These are phyloP conservation scores for Neocatenulostroma microsporum DNA, from an alignment of 2,329 filamentous ascomycete genomes.

Conservation along the genomic window DNA sequence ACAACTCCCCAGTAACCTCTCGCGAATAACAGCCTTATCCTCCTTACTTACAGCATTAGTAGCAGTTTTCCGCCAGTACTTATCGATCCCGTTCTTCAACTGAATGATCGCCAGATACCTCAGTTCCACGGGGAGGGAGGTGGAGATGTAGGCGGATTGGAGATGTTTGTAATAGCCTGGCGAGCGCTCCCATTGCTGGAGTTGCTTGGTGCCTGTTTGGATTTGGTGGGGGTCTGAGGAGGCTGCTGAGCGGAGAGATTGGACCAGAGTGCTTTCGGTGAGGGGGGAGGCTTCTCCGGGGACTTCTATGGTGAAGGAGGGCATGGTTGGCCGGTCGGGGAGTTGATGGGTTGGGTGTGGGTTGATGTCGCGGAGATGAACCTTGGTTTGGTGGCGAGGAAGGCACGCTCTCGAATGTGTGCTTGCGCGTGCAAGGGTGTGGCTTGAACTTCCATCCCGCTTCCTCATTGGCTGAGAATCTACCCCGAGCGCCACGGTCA, in stretches of 20 bases:
- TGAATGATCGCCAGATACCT: conserved; percentile 89
- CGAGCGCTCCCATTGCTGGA: conserved; percentile 44
- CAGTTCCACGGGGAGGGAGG: conserved; percentile 64
- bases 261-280: conserved; percentile 40
- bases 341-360: no score
- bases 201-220: conserved; percentile 45
- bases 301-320: conserved; percentile 53
- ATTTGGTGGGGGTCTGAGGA: conserved; percentile 43
- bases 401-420: no score
- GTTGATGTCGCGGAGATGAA: no score
- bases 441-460: no score
- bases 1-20: conserved; percentile 65
- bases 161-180: conserved; percentile 42
- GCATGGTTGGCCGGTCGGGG: no score
- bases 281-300: conserved; percentile 66
- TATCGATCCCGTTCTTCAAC: conserved; percentile 93
- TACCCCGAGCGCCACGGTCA: no score
- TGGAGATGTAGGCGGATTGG: conserved; percentile 69
- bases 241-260: conserved; percentile 42
- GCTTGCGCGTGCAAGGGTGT: no score
- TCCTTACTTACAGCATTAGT: conserved; percentile 58
- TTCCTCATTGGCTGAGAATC: no score
- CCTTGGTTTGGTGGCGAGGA: no score
- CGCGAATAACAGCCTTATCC: conserved; percentile 70
- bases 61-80: conserved; percentile 79